Evolutionary conservation across 805 yeast species (phyloP).

Genomic region (Saccharomycopsis babjevae): DNA sequence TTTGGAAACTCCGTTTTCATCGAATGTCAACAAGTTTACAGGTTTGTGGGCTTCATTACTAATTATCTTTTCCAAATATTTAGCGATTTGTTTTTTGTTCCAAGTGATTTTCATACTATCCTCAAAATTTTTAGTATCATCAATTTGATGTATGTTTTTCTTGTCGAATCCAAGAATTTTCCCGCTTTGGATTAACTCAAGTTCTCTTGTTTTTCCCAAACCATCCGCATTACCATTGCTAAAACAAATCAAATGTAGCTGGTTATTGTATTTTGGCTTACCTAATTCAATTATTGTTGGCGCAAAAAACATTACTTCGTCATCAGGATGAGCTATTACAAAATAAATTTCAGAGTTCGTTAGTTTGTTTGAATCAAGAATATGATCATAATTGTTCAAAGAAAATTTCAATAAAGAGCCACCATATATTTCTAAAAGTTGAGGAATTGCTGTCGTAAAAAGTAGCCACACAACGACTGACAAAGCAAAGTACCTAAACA

Average conservation of each 20-base stretch:
- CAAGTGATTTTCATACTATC: constrained; percentile 68
- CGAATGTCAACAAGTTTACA: constrained; percentile 61
- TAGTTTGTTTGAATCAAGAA: constrained; percentile 8
- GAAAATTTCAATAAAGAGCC: background rate
- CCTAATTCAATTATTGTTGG: constrained; percentile 57
- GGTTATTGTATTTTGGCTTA: constrained; percentile 38
- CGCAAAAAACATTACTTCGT: constrained; percentile 94
- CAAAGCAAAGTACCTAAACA: constrained; percentile 12
- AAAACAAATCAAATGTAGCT: constrained; percentile 53
- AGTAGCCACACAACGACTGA: constrained; percentile 14
- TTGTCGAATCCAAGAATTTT: constrained; percentile 40
- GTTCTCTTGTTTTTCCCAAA: constrained; percentile 50
- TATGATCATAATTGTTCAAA: background rate
- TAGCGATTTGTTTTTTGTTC: constrained; percentile 38
- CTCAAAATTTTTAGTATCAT: constrained; percentile 35
- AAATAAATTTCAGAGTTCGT: constrained; percentile 29
- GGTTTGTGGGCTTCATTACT: constrained; percentile 18
- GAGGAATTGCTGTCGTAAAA: constrained; percentile 15
- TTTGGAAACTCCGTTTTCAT: constrained; percentile 66
- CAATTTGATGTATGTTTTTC: constrained; percentile 36
- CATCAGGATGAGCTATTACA: constrained; percentile 94
- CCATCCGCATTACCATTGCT: constrained; percentile 73
- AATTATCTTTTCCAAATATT: constrained; percentile 24
- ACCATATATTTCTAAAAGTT: background rate
- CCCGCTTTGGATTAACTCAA: constrained; percentile 51